phyloP scores from a whole-genome alignment of 345 rosid species.

The Acer saccharum region DNA sequence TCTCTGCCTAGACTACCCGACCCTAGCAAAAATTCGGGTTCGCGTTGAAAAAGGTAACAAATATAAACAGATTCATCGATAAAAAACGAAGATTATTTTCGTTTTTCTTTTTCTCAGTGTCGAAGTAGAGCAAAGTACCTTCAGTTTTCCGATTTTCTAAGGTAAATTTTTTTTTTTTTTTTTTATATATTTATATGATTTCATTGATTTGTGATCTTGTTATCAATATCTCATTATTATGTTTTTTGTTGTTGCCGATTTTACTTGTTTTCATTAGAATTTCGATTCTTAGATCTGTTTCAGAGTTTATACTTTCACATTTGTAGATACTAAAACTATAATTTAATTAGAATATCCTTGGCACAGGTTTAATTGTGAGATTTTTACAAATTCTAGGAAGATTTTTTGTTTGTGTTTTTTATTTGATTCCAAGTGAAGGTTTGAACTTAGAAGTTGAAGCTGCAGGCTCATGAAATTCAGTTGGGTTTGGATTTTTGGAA shows the following conservation, averaged over 20 bases:
- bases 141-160: conserved; percentile 14
- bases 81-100: not conserved
- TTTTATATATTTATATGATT: not conserved
- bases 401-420: too few species aligned
- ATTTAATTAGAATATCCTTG: too few species aligned
- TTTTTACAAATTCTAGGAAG: not conserved
- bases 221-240: not conserved
- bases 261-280: not conserved
- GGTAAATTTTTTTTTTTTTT: conserved; percentile 12
- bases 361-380: not conserved
- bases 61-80: not conserved
- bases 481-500: too few species aligned
- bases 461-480: not conserved
- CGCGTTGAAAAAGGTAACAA: too few species aligned
- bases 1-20: too few species aligned
- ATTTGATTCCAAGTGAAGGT: not conserved
- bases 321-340: too few species aligned
- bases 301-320: too few species aligned
- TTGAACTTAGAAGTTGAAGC: not conserved
- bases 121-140: conserved; percentile 14
- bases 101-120: not conserved
- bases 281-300: conserved; percentile 12
- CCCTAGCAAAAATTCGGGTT: too few species aligned
- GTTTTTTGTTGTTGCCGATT: not conserved
- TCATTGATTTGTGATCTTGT: not conserved